Base-by-base conservation (phyloP, 192 early-diverging fungal species). In the Podila minutissima region DNA sequence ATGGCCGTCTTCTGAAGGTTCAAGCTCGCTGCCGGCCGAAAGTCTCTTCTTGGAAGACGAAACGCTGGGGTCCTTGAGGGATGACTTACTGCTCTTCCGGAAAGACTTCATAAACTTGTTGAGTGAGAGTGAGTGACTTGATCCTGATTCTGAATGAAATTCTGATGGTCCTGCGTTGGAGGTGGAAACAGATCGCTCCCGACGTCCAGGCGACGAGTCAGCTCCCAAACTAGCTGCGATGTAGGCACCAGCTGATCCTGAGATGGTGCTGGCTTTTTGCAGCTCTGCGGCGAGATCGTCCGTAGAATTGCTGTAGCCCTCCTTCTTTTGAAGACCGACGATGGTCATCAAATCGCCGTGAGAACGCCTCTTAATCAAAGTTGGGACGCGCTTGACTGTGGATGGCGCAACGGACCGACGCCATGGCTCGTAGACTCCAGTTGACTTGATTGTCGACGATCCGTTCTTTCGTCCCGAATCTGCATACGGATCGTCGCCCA, bases 31-130 rank as follows among this genome's bases (percentile, higher is more conserved):
- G 20, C 70, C 67, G 33, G 69, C 4, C 6, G 71, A 81, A 38
- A 31, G 19, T 13, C 77, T 71, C 24, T 81, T 81, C 33, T 62
- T 46, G 41, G 62, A 48, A 1, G 59, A 31, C 19, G 66, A 58
- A 8, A 41, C 17, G 38, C 12, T 73, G 50, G 55, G 26, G 0
- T 79, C 75, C 41, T 55, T 68, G 26, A 69, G 15, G 8, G 77
- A 73, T 3, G 77, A 51, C 28, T 31, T 72, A 38, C 71, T 81
- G 37, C 48, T 60, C 71, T 81, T 81, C 17, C 77, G 65, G 8
- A 81, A 73, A 17, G 70, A 73, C 41, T 81, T 81, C 29, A 79
- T 41, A 26, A 81, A 66, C 67, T 68, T 72, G 67, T 72, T 81
- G 67, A 81, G 46, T 4, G 77, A 79, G 35, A 72, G 59, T 4